Conservation (phyloP, 1,284 basidiomycete species). For the Thecaphora thlaspeos region DNA sequence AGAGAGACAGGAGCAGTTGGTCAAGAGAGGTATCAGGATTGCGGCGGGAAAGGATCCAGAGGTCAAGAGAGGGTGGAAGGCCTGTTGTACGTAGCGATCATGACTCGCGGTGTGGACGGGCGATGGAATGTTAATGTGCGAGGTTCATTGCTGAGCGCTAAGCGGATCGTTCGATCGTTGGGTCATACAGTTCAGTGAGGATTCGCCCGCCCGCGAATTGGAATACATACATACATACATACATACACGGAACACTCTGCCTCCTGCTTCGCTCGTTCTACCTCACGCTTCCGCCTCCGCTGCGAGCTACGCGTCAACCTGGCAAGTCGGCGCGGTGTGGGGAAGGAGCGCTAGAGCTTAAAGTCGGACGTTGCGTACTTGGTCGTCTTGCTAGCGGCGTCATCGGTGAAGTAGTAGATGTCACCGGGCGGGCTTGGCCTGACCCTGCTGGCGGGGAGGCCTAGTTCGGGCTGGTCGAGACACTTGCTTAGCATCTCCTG, state of each 20-base stretch:
- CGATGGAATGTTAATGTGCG: too few species aligned
- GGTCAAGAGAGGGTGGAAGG: not conserved
- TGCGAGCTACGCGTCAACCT: too few species aligned
- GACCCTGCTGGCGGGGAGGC: slow-evolving; percentile 80
- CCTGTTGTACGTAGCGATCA: not conserved
- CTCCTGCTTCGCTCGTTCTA: too few species aligned
- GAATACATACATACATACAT: too few species aligned
- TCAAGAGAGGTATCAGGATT: slow-evolving; percentile 27
- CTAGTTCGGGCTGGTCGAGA: slow-evolving; percentile 76
- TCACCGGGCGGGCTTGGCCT: slow-evolving; percentile 73
- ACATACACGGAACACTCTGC: too few species aligned
- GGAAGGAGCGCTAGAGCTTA: slow-evolving; percentile 23
- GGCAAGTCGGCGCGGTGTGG: too few species aligned
- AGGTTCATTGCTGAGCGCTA: too few species aligned
- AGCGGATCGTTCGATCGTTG: too few species aligned
- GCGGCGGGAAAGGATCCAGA: slow-evolving; percentile 3
- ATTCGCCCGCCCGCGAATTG: too few species aligned
- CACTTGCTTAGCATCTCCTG: slow-evolving; percentile 72
- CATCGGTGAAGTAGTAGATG: slow-evolving; percentile 54
- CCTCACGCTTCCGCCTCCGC: too few species aligned
- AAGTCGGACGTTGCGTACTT: slow-evolving; percentile 40
- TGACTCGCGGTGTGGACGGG: too few species aligned
- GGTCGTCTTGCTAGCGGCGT: slow-evolving; percentile 44
- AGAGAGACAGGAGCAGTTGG: slow-evolving; percentile 8
- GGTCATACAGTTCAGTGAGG: too few species aligned